Evolutionary conservation across 2,329 filamentous ascomycete genomes (phyloP).

Genomic region (Xylaria multiplex): DNA sequence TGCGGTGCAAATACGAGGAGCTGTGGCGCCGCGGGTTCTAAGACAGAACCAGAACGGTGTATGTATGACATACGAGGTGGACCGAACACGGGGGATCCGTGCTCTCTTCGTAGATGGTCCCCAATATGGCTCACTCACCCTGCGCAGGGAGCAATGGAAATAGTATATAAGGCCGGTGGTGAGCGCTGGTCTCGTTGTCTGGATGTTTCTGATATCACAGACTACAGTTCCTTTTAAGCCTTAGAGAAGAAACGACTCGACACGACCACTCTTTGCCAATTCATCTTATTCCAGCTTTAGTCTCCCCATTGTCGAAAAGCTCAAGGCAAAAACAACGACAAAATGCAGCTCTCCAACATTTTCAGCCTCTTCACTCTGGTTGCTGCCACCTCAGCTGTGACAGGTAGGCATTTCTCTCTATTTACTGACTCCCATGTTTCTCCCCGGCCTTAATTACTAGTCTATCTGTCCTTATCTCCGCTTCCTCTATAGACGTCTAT

Average conservation of each 20-base stretch:
- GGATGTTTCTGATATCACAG: conserved; percentile 11
- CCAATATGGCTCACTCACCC: background rate
- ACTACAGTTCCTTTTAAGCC: background rate
- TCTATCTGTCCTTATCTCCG: background rate
- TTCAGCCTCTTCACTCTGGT: conserved; percentile 46
- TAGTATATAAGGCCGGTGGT: conserved; percentile 22
- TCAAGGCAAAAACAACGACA: conserved; percentile 22
- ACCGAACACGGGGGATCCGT: conserved; percentile 25
- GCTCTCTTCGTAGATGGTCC: background rate
- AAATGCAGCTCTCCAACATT: conserved; percentile 49
- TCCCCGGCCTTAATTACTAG: background rate
- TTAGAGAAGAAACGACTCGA: background rate
- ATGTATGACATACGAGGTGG: conserved; percentile 12
- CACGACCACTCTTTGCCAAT: background rate
- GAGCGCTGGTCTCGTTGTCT: conserved; percentile 11
- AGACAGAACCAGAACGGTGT: conserved; percentile 7
- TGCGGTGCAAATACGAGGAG: conserved; percentile 30
- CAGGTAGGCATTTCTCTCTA: conserved; percentile 36
- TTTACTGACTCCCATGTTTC: background rate
- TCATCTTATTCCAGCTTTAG: background rate
- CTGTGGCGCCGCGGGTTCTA: conserved; percentile 10
- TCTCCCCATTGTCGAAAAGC: background rate
- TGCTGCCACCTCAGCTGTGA: conserved; percentile 43
- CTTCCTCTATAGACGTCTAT: background rate
- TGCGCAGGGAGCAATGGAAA: background rate